Percentiles rank a stretch among this genome's conserved stretches.
Evolutionary conservation across 768 basidiomycete genomes (phyloP).

Genomic region (Amanita brunnescens): DNA sequence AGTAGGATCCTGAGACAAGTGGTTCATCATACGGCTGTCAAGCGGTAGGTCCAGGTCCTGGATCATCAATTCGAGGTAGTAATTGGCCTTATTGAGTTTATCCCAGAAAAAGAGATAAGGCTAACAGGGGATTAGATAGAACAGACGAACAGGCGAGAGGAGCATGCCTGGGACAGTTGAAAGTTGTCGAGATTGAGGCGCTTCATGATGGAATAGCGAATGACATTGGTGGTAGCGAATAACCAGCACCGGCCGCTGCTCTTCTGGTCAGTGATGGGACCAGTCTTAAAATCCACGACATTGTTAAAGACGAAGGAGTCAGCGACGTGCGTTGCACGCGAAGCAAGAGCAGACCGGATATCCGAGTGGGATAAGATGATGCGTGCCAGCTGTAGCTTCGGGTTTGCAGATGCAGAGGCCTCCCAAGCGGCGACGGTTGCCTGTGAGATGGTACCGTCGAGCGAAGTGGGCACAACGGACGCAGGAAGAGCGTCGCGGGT

Average conservation of each 20-base stretch:
- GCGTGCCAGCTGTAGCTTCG: constrained; percentile 67
- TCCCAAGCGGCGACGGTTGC: constrained; percentile 65
- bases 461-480: constrained; percentile 32
- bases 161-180: constrained; percentile 75
- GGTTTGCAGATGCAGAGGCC: constrained; percentile 36
- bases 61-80: constrained; percentile 84
- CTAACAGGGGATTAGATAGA: constrained; percentile 23
- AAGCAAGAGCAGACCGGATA: constrained; percentile 53
- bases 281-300: constrained; percentile 70
- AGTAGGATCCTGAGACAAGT: constrained; percentile 70
- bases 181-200: constrained; percentile 81
- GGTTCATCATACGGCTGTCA: constrained; percentile 75
- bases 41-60: constrained; percentile 71
- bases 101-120: constrained; percentile 95
- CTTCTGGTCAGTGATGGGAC: constrained; percentile 81
- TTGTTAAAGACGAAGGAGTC: constrained; percentile 81
- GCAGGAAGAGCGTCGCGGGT: constrained; percentile 10
- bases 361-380: constrained; percentile 66
- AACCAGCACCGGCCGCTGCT: constrained; percentile 92
- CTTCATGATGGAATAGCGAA: constrained; percentile 80
- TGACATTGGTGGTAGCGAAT: constrained; percentile 84
- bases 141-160: background rate
- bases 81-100: constrained; percentile 90
- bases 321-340: constrained; percentile 49
- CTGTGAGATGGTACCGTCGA: constrained; percentile 52